phyloP scores from a whole-genome alignment of 2,329 filamentous ascomycete species.

The Pestalotiopsis sp. region DNA sequence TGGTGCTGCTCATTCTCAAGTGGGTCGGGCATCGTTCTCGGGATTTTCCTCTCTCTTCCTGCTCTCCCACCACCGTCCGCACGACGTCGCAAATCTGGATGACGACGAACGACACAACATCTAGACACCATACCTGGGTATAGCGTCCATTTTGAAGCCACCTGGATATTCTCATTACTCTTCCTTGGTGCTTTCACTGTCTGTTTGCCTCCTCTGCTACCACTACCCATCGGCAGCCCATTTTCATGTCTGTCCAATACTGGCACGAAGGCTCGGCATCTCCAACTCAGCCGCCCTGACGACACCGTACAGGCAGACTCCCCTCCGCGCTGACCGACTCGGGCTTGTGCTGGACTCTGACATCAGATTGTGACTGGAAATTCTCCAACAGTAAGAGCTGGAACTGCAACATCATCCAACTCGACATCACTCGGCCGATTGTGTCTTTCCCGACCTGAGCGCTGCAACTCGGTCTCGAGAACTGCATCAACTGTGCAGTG shows the following conservation, averaged over 20 bases:
- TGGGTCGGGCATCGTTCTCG: background rate
- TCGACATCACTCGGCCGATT: background rate
- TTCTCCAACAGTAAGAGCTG: background rate
- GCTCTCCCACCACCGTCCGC: background rate
- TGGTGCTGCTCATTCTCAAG: background rate
- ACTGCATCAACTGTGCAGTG: background rate
- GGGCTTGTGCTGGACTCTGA: background rate
- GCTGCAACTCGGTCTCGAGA: background rate
- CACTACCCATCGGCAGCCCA: background rate
- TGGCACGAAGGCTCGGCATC: slow-evolving; percentile 6
- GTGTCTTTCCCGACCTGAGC: background rate
- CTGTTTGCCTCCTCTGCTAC: background rate
- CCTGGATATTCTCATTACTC: background rate
- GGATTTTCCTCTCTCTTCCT: background rate
- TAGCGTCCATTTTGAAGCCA: background rate
- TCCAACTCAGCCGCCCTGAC: slow-evolving; percentile 3
- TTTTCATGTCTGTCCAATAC: slow-evolving; percentile 2
- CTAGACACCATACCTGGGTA: background rate
- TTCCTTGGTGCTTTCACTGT: background rate
- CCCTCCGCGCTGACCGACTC: background rate
- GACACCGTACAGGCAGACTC: background rate
- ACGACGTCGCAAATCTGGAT: background rate
- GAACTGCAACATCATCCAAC: background rate
- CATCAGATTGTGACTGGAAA: background rate
- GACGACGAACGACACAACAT: background rate